Evolutionary conservation across 257 asterid species (phyloP).

Genomic region (Solanum appendiculatum): DNA sequence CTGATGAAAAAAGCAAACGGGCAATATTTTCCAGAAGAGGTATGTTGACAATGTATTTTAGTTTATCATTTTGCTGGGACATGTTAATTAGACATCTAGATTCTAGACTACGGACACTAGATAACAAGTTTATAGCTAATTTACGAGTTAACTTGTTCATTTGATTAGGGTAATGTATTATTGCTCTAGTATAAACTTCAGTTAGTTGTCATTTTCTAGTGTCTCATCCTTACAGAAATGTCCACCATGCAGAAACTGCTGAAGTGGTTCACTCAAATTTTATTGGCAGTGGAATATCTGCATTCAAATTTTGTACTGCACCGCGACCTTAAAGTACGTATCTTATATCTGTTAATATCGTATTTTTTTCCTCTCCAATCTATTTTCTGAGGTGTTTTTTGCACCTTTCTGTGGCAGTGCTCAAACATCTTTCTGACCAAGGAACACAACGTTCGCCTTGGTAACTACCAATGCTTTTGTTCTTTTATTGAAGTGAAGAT

Average conservation of each 20-base stretch:
- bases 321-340: slow-evolving; percentile 84
- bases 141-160: background rate
- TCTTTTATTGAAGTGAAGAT: slow-evolving; percentile 2
- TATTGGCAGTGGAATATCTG: slow-evolving; percentile 92
- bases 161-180: background rate
- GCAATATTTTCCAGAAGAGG: slow-evolving; percentile 95
- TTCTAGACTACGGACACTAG: background rate
- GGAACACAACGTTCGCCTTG: slow-evolving; percentile 89
- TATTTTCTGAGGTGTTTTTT: slow-evolving; percentile 9
- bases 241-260: slow-evolving; percentile 55
- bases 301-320: slow-evolving; percentile 92
- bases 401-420: slow-evolving; percentile 48
- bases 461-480: slow-evolving; percentile 28
- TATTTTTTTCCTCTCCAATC: background rate
- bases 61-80: background rate
- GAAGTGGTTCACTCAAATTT: slow-evolving; percentile 91
- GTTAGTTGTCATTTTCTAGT: background rate
- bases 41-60: background rate
- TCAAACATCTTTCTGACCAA: slow-evolving; percentile 95
- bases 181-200: background rate
- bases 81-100: background rate
- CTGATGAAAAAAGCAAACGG: slow-evolving; percentile 86
- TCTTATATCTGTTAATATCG: background rate
- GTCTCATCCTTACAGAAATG: slow-evolving; percentile 6
- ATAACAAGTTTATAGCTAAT: background rate